phyloP scores from a whole-genome alignment of 345 rosid species.

The Iberis pinnata region DNA sequence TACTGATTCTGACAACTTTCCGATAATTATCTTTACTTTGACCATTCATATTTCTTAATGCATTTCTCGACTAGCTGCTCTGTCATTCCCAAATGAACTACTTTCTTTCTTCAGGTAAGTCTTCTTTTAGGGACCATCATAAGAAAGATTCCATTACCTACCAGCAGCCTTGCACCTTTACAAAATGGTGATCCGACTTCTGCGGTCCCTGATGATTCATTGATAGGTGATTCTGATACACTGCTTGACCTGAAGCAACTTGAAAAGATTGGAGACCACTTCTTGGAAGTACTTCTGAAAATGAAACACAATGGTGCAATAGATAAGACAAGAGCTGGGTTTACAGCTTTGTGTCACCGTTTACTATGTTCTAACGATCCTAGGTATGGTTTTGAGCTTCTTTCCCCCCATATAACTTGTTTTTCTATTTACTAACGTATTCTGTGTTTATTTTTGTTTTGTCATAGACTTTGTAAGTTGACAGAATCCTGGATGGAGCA shows the following conservation, averaged over 20 bases:
- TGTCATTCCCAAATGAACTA: constrained; percentile 7
- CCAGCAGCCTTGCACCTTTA: constrained; percentile 36
- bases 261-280: constrained; percentile 80
- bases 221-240: constrained; percentile 29
- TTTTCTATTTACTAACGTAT: neutral
- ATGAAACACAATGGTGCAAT: constrained; percentile 99
- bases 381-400: constrained; percentile 38
- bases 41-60: constrained; percentile 13
- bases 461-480: constrained; percentile 72
- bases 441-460: constrained; percentile 17
- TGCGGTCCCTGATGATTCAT: constrained; percentile 31
- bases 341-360: constrained; percentile 93
- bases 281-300: constrained; percentile 87
- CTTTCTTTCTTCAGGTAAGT: constrained; percentile 69
- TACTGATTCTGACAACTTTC: constrained; percentile 27
- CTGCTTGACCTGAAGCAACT: constrained; percentile 78
- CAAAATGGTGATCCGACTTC: constrained; percentile 30
- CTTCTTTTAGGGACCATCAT: constrained; percentile 86
- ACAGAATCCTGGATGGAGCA: constrained; percentile 93
- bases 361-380: constrained; percentile 88
- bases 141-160: constrained; percentile 80
- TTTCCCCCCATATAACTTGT: neutral
- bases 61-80: neutral
- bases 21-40: constrained; percentile 9
- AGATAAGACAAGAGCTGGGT: constrained; percentile 97